These are phyloP conservation scores for Aspergillus floridensis DNA, from an alignment of 2,329 filamentous ascomycete species.

Conservation along the genomic window DNA sequence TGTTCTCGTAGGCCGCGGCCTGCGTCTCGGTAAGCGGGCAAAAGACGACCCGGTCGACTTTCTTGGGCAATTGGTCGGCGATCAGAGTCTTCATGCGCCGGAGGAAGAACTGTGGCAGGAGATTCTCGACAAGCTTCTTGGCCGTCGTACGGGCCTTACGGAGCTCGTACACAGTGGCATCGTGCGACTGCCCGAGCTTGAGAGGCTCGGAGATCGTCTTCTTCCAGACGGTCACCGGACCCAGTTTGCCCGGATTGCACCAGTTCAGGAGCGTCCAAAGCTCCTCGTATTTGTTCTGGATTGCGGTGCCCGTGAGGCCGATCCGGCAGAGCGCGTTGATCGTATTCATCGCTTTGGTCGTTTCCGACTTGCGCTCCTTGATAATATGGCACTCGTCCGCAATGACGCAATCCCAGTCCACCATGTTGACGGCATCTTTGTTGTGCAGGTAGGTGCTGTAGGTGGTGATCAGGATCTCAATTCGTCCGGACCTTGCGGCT, in stretches of 20 bases:
- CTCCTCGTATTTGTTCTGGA: slow-evolving; percentile 97
- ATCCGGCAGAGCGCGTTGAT: slow-evolving; percentile 90
- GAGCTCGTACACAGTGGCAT: slow-evolving; percentile 79
- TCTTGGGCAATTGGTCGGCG: slow-evolving; percentile 87
- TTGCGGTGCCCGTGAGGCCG: slow-evolving; percentile 89
- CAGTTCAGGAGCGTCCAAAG: slow-evolving; percentile 95
- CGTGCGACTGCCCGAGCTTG: slow-evolving; percentile 85
- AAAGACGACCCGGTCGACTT: slow-evolving; percentile 91
- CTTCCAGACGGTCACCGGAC: slow-evolving; percentile 72
- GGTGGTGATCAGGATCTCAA: slow-evolving; percentile 92
- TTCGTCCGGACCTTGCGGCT: slow-evolving; percentile 69
- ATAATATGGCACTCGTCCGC: slow-evolving; percentile 91
- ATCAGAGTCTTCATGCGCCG: slow-evolving; percentile 92
- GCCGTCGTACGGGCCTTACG: slow-evolving; percentile 78
- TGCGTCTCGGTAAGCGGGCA: slow-evolving; percentile 85
- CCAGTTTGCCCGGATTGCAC: slow-evolving; percentile 79
- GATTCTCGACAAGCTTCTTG: slow-evolving; percentile 77
- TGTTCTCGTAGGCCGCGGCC: slow-evolving; percentile 75
- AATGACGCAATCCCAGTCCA: slow-evolving; percentile 90
- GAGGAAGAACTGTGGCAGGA: slow-evolving; percentile 85
- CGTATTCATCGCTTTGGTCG: slow-evolving; percentile 82
- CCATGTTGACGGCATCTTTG: slow-evolving; percentile 72
- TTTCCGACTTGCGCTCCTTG: slow-evolving; percentile 74
- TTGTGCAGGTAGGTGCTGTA: slow-evolving; percentile 83
- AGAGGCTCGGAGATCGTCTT: slow-evolving; percentile 74